Evolutionary conservation across 345 rosid genomes (phyloP).

Genomic region (Heritiera fomes): DNA sequence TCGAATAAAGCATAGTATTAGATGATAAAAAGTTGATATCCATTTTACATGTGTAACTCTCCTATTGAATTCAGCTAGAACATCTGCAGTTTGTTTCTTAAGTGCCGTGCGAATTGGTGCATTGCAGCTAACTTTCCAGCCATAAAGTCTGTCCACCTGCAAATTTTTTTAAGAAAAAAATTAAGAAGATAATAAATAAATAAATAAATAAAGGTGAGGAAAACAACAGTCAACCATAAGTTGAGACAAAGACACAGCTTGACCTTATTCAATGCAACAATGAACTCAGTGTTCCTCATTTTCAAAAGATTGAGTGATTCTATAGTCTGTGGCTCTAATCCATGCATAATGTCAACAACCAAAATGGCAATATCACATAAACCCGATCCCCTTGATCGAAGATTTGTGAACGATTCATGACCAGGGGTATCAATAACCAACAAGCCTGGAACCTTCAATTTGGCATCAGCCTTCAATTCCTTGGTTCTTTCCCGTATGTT

Average conservation of each 20-base stretch:
- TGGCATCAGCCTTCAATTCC: constrained; percentile 94
- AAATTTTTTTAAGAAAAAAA: constrained; percentile 21
- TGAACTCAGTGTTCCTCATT: constrained; percentile 86
- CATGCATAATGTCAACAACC: constrained; percentile 97
- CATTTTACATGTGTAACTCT: constrained; percentile 56
- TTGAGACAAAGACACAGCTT: constrained; percentile 23
- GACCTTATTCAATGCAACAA: constrained; percentile 93
- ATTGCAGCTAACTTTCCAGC: constrained; percentile 78
- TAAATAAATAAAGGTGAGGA: background rate
- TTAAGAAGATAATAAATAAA: constrained; percentile 3
- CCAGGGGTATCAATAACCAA: constrained; percentile 99
- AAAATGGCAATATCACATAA: constrained; percentile 94
- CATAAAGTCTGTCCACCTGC: constrained; percentile 93
- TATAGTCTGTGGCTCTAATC: constrained; percentile 87
- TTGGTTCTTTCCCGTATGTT: constrained; percentile 93
- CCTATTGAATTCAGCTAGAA: constrained; percentile 67
- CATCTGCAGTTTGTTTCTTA: constrained; percentile 72
- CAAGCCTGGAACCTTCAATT: constrained; percentile 88
- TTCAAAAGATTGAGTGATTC: constrained; percentile 88
- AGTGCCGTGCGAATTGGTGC: constrained; percentile 70
- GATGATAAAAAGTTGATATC: background rate
- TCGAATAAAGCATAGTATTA: background rate
- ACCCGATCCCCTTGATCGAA: constrained; percentile 91
- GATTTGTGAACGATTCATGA: constrained; percentile 86
- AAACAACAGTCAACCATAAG: constrained; percentile 13